A percentile compares a stretch with the other conserved stretches of the same genome.
Evolutionary conservation across 1,284 basidiomycete species (phyloP).

Genomic region (Grifola frondosa): DNA sequence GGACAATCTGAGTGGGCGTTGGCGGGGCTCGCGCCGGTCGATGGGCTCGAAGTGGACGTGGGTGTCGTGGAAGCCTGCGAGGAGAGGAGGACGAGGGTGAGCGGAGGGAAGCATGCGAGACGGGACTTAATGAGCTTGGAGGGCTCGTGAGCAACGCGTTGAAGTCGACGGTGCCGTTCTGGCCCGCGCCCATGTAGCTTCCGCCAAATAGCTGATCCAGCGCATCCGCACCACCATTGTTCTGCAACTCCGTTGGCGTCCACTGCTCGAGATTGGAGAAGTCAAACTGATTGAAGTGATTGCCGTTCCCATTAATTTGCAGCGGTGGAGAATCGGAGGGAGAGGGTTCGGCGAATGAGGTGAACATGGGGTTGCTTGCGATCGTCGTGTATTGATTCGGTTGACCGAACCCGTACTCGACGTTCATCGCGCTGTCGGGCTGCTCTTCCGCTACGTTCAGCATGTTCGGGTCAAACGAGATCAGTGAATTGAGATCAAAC

Average conservation of each 20-base stretch:
- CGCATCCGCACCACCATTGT: conserved; percentile 20
- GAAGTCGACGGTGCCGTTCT: conserved; percentile 43
- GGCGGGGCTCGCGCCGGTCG: conserved; percentile 13
- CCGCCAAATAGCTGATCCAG: conserved; percentile 63
- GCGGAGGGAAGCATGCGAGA: conserved; percentile 40
- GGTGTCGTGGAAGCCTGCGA: conserved; percentile 31
- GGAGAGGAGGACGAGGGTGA: conserved; percentile 31
- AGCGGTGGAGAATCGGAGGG: conserved; percentile 29
- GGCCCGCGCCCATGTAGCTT: conserved; percentile 40
- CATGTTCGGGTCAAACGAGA: conserved; percentile 62
- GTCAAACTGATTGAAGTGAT: conserved; percentile 17
- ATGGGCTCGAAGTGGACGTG: conserved; percentile 28
- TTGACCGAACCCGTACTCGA: conserved; percentile 56
- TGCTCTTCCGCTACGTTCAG: conserved; percentile 62
- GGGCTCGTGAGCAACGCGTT: conserved; percentile 42
- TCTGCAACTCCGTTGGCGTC: conserved; percentile 29
- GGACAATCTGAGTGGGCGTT: conserved; percentile 42
- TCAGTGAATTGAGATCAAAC: conserved; percentile 58
- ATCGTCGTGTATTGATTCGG: conserved; percentile 67
- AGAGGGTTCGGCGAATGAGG: conserved; percentile 72
- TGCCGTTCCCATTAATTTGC: conserved; percentile 16
- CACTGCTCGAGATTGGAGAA: conserved; percentile 30
- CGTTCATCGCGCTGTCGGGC: conserved; percentile 55
- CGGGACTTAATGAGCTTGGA: conserved; percentile 52
- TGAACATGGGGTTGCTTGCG: conserved; percentile 75